Conservation (phyloP, 108 stramenopile genomes). For the Nannochloropsis gaditana region DNA sequence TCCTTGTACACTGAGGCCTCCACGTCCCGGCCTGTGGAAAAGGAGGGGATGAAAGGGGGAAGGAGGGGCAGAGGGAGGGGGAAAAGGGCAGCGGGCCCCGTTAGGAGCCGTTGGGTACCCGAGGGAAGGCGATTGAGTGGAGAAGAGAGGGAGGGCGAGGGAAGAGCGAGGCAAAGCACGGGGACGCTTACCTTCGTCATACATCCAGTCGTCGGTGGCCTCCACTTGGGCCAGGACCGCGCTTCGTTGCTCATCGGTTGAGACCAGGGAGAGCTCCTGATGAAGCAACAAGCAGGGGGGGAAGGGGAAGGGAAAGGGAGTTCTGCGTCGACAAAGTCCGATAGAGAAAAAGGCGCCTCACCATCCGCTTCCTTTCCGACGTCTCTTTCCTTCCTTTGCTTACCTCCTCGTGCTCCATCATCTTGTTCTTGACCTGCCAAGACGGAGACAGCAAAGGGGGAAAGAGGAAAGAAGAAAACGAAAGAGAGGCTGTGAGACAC, state of each 20-base stretch:
- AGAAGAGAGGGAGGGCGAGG: background rate
- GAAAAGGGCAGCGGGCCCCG: background rate
- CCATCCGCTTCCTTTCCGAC: background rate
- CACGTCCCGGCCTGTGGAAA: slow-evolving; percentile 59
- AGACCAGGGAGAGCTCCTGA: slow-evolving; percentile 64
- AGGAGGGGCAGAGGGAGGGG: background rate
- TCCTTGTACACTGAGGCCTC: slow-evolving; percentile 69
- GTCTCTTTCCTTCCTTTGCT: background rate
- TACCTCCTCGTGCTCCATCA: slow-evolving; percentile 41
- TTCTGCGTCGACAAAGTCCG: background rate
- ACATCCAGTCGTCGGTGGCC: slow-evolving; percentile 90
- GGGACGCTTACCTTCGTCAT: slow-evolving; percentile 65
- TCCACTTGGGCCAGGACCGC: slow-evolving; percentile 64
- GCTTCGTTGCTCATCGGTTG: slow-evolving; percentile 87
- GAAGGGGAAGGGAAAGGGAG: background rate
- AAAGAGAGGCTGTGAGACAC: background rate
- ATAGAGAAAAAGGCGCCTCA: background rate
- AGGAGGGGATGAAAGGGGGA: background rate
- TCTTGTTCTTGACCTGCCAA: slow-evolving; percentile 71
- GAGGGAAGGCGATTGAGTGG: background rate
- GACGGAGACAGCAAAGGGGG: slow-evolving; percentile 50
- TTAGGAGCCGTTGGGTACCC: too few relatives aligned
- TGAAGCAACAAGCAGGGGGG: background rate
- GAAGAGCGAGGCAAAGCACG: background rate
- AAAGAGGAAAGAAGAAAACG: background rate